Base-by-base conservation (phyloP, 1,284 basidiomycete species). In the Puccinia hordei region DNA sequence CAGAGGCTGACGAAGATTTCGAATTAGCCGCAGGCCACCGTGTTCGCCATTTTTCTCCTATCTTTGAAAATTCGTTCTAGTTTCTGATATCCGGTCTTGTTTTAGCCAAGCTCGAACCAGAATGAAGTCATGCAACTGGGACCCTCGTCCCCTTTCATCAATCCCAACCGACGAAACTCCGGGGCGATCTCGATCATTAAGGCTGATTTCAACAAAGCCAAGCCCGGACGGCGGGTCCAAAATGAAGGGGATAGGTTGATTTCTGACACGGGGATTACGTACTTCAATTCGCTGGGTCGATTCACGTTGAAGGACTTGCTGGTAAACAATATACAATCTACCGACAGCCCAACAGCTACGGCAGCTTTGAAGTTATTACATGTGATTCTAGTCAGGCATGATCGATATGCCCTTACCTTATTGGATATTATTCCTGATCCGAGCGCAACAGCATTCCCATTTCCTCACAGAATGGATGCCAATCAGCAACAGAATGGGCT, bases 251-350 rank as follows among this genome's bases (percentile, higher is more conserved):
- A 66, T 0, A 89, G 89, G 19, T 89, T 90, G 10, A 88, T 88
- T 59, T 89, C 89, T 74, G 89, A 88, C 72, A 90, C 91, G 0
- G 90, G 91, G 53, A 79, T 79, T 38, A 71, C 77, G 82, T 96
- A 96, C 86, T 92, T 93, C 85, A 93, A 91, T 3, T 91, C 92
- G 0, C 89, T 92, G 86, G 92, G 91, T 17, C 90, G 94, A 22
- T 97, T 94, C 87, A 95, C 93, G 1, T 87, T 97, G 27, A 94
- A 93, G 84, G 94, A 97, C 83, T 88, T 97, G 35, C 86, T 97
- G 5, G 84, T 93, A 66, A 89, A 92, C 69, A 94, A 93, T 83
- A 86, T 96, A 33, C 88, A 89, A 17, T 93, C 92, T 1, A 86
- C 87, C 61, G 90, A 89, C 12, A 88, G 90, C 77, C 86, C 90